Evolutionary conservation across 1,284 basidiomycete genomes (phyloP).

Genomic region (Gymnopus androsaceus): DNA sequence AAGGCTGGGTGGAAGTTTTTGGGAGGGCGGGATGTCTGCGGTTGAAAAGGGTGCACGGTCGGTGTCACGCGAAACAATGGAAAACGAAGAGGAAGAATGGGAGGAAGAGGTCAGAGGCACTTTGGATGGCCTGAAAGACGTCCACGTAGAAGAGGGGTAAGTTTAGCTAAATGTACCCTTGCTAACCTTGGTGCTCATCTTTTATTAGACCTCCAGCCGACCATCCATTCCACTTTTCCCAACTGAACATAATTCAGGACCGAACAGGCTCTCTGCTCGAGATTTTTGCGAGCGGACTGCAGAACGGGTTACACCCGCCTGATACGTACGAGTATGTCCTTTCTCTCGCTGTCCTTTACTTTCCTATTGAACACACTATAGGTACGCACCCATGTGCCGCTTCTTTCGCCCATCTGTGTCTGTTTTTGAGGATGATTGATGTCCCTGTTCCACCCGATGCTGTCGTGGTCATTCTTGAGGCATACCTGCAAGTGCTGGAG

Average conservation of each 20-base stretch:
- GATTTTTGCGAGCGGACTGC: conserved; percentile 69
- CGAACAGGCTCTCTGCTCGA: conserved; percentile 68
- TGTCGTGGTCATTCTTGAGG: conserved; percentile 83
- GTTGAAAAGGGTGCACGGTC: conserved; percentile 38
- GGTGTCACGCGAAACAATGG: conserved; percentile 35
- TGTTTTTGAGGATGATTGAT: conserved; percentile 86
- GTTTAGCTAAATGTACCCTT: conserved; percentile 22
- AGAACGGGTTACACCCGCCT: conserved; percentile 48
- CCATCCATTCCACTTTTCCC: conserved; percentile 85
- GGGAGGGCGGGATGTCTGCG: conserved; percentile 55
- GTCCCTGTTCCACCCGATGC: conserved; percentile 71
- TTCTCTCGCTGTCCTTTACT: conserved; percentile 1
- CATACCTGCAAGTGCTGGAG: conserved; percentile 89
- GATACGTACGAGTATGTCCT: conserved; percentile 62
- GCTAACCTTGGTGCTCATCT: background rate
- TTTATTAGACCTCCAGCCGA: conserved; percentile 61
- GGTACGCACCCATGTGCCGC: conserved; percentile 71
- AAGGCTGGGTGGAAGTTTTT: conserved; percentile 59
- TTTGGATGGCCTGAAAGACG: conserved; percentile 53
- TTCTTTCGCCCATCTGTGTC: conserved; percentile 97
- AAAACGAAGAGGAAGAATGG: conserved; percentile 63
- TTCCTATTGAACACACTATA: conserved; percentile 26
- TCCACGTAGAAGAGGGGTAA: conserved; percentile 63
- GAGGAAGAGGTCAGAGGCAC: conserved; percentile 55
- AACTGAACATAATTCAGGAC: conserved; percentile 84